Evolutionary conservation across 2,329 filamentous ascomycete species (phyloP).

Genomic region (Xylariales sp.): DNA sequence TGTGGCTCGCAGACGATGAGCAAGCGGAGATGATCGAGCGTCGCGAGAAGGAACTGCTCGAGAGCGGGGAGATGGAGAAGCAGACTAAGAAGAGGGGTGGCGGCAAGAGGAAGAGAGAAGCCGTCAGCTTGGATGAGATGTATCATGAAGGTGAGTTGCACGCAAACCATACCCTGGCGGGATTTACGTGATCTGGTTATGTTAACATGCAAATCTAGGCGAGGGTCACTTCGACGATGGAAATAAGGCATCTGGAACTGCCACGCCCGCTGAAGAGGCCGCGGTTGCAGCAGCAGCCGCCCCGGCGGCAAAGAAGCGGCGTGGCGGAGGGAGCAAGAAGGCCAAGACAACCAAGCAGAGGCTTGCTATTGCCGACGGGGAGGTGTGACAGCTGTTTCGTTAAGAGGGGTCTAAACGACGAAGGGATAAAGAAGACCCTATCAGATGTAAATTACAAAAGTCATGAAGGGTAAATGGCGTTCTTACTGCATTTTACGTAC

Average conservation of each 20-base stretch:
- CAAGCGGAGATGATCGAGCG: conserved; percentile 91
- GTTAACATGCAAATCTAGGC: too few species aligned
- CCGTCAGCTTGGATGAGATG: conserved; percentile 85
- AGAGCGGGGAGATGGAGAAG: conserved; percentile 65
- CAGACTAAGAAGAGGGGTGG: conserved; percentile 55
- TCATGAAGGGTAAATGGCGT: too few species aligned
- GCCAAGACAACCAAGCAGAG: conserved; percentile 67
- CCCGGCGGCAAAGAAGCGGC: conserved; percentile 57
- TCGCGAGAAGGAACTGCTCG: conserved; percentile 81
- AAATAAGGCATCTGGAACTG: conserved; percentile 79
- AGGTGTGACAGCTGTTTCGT: too few species aligned
- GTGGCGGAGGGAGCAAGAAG: conserved; percentile 50
- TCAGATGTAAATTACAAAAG: too few species aligned
- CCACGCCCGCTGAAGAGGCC: conserved; percentile 66
- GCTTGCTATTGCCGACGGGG: conserved; percentile 63
- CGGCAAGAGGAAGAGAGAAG: conserved; percentile 49
- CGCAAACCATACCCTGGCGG: too few species aligned
- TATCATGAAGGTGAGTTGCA: conserved; percentile 91
- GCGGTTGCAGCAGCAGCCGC: conserved; percentile 40
- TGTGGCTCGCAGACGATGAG: conserved; percentile 98
- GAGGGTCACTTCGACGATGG: conserved; percentile 94
- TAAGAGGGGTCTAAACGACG: too few species aligned
- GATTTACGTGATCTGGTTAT: too few species aligned
- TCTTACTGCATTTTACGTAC: too few species aligned
- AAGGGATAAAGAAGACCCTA: too few species aligned